Base-by-base conservation (phyloP, 2,329 filamentous ascomycete species). In the Penicillium aurantiogriseum region DNA sequence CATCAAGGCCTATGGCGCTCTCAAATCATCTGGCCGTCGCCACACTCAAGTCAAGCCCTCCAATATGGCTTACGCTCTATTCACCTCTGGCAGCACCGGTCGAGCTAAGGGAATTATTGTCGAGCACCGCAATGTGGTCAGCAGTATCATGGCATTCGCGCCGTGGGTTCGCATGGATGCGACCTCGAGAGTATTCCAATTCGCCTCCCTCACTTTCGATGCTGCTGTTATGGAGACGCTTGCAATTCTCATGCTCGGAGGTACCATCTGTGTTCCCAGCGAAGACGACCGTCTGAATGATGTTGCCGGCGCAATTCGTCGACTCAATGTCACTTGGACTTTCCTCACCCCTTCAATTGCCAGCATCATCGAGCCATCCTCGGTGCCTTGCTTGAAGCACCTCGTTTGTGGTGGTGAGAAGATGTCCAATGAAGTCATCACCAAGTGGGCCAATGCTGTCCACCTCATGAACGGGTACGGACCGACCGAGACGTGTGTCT, bases 361-460 rank as follows among this genome's bases (percentile, higher is more conserved):
- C 10, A 67, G 68, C 27, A 72, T 77, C 10, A 67, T 79, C 33
- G 71, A 76, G 42, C 75, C 76, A 17, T 70, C 73, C 1, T 74
- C 58, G 35, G 78, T 65, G 35, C 78, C 63, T 56, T 71, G 71
- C 5, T 61, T 82, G 51, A 76, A 80, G 56, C 74, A 74, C 1
- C 68, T 82, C 9, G 70, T 75, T 0, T 70, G 73, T 17, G 78
- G 77, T 43, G 80, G 80, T 39, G 80, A 82, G 72, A 85, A 89
- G 2, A 81, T 96, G 75, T 92, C 89, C 0, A 83, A 85, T 35
- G 83, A 85, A 31, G 89, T 96, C 0, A 85, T 88, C 40, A 79
- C 82, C 0, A 81, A 80, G 46, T 96, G 92, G 92, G 82, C 80
- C 15, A 69, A 70, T 23, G 65, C 61, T 11, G 70, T 75, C 0